Percentiles rank a stretch among this genome's conserved stretches.
Conservation (phyloP, 2,329 filamentous ascomycete genomes). For the Colletotrichum scovillei region DNA sequence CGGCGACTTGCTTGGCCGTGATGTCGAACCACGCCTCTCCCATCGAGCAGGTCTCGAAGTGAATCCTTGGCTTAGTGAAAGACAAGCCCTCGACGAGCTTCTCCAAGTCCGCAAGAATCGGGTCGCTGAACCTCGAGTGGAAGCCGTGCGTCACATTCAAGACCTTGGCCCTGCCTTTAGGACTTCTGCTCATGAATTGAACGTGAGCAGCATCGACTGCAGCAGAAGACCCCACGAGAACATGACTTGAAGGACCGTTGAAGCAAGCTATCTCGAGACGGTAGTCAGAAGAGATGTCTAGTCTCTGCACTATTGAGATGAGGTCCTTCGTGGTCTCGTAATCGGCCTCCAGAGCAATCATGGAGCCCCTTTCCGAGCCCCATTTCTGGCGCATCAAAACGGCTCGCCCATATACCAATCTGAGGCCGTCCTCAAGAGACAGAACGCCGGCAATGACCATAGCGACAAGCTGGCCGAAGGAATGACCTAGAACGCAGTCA, state of each 20-base stretch:
- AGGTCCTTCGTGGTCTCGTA: no score
- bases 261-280: not conserved
- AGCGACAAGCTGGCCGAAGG: not conserved
- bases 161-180: not conserved
- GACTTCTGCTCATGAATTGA: not conserved
- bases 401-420: not conserved
- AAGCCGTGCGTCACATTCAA: not conserved
- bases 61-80: not conserved
- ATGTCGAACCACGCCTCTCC: not conserved
- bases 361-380: not conserved
- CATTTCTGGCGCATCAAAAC: not conserved
- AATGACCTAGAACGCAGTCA: not conserved
- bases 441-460: not conserved
- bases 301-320: no score
- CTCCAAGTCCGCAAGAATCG: not conserved
- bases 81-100: not conserved
- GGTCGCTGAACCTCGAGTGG: not conserved
- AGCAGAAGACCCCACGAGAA: not conserved
- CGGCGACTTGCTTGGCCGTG: not conserved
- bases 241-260: not conserved
- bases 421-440: not conserved
- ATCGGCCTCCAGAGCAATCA: no score
- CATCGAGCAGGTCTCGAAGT: not conserved
- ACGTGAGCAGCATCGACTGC: not conserved
- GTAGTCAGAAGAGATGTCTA: no score